Percentiles rank a stretch among this genome's conserved stretches.
Evolutionary conservation across 163 green algal species (phyloP).

Genomic region (Prototheca wickerhamii): DNA sequence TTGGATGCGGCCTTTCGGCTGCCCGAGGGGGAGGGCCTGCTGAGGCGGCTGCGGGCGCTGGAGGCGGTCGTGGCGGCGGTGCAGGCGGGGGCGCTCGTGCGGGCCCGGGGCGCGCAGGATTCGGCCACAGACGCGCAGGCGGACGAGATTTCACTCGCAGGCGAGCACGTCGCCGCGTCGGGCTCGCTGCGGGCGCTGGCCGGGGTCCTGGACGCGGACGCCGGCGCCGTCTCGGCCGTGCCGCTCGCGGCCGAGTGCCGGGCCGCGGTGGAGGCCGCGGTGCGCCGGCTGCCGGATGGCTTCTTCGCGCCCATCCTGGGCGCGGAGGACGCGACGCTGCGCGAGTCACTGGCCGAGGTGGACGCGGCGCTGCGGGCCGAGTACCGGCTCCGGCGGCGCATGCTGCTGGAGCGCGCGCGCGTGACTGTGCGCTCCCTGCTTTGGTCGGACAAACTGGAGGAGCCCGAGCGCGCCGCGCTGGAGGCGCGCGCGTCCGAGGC

Average conservation of each 20-base stretch:
- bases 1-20: neutral
- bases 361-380: conserved; percentile 32
- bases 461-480: neutral
- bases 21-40: neutral
- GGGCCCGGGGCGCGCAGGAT: neutral
- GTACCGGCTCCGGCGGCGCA: conserved; percentile 42
- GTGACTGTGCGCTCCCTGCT: conserved; percentile 51
- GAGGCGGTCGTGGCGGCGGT: neutral
- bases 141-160: neutral
- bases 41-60: conserved; percentile 7
- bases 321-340: neutral
- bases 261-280: conserved; percentile 8
- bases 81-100: conserved; percentile 5
- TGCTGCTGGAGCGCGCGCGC: conserved; percentile 52
- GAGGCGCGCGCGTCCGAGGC: neutral
- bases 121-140: neutral
- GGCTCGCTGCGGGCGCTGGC: conserved; percentile 18
- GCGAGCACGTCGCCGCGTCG: conserved; percentile 4
- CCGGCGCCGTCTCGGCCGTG: neutral
- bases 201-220: conserved; percentile 9
- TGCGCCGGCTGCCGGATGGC: conserved; percentile 25
- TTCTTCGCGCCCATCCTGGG: conserved; percentile 39
- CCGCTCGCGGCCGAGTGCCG: conserved; percentile 9
- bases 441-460: conserved; percentile 29
- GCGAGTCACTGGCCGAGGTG: conserved; percentile 28